Base-by-base conservation (phyloP, 192 early-diverging fungal species). In the Neocallimastix lanati region DNA sequence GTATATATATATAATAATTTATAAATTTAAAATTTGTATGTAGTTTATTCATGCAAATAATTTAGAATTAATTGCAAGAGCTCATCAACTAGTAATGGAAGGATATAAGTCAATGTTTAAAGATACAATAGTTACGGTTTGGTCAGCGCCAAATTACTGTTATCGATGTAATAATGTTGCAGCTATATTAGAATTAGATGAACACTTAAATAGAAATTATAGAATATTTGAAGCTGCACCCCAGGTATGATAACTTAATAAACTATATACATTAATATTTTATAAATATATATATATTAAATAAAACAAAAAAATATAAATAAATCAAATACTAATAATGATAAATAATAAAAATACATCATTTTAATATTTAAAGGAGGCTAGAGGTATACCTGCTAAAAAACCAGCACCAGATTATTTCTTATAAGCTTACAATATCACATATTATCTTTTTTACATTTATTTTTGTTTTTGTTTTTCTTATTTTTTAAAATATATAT, bases 91-190 rank as follows among this genome's bases (percentile, higher is more conserved):
- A 28, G 80, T 80, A 15, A 80, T 80, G 80, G 80, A 80, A 18
- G 90, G 90, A 12, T 99, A 94, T 83, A 98, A 98, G 85, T 84
- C 91, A 28, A 97, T 98, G 95, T 99, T 99, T 84, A 93, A 98
- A 76, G 91, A 94, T 29, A 94, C 91, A 0, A 93, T 96, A 77
- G 97, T 98, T 28, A 99, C 97, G 9, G 97, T 99, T 0, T 99
- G 98, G 98, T 94, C 93, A 12, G 98, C 98, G 14, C 98, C 98
- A 80, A 99, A 99, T 88, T 99, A 99, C 84, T 99, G 97, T 83
- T 99, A 99, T 82, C 88, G 92, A 82, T 98, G 98, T 82, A 96
- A 96, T 9, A 99, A 99, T 83, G 95, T 99, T 9, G 97, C 97
- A 27, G 95, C 97, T 0, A 99, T 99, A 81, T 85, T 99, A 40